A percentile compares a stretch with the other conserved stretches of the same genome.
These are phyloP conservation scores for Colletotrichum truncatum DNA, from an alignment of 2,329 filamentous ascomycete species.

Conservation along the genomic window DNA sequence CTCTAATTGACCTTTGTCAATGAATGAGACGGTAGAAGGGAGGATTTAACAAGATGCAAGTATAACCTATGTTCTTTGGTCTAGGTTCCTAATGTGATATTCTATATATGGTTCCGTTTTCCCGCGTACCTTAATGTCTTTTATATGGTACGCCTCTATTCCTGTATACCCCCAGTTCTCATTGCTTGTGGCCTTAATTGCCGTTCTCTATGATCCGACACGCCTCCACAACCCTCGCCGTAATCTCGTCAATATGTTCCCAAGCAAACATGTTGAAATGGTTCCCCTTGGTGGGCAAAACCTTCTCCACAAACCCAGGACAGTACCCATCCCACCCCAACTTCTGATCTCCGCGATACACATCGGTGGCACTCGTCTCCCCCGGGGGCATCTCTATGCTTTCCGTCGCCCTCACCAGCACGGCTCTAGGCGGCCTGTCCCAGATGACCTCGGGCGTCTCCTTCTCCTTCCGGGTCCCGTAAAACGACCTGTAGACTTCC, in stretches of 20 bases:
- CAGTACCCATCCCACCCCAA: constrained; percentile 62
- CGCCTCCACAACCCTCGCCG: constrained; percentile 36
- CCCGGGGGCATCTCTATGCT: constrained; percentile 44
- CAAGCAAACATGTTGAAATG: constrained; percentile 59
- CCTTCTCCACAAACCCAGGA: constrained; percentile 50
- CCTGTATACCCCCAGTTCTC: not conserved
- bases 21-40: too few species aligned
- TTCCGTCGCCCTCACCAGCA: constrained; percentile 56
- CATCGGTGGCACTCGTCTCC: constrained; percentile 49
- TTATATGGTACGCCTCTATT: not conserved
- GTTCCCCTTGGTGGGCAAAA: constrained; percentile 60
- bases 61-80: not conserved
- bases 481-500: not conserved
- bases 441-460: constrained; percentile 30
- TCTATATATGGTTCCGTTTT: constrained; percentile 5
- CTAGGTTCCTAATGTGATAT: not conserved
- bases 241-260: constrained; percentile 36
- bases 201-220: constrained; percentile 32
- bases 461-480: constrained; percentile 13
- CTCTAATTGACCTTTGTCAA: too few species aligned
- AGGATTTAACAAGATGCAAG: too few species aligned
- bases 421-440: constrained; percentile 46
- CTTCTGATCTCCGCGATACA: constrained; percentile 48
- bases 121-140: too few species aligned
- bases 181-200: not conserved